These are phyloP conservation scores for Irineochytrium annulatum DNA, from an alignment of 192 early-diverging fungal genomes.

Conservation along the genomic window DNA sequence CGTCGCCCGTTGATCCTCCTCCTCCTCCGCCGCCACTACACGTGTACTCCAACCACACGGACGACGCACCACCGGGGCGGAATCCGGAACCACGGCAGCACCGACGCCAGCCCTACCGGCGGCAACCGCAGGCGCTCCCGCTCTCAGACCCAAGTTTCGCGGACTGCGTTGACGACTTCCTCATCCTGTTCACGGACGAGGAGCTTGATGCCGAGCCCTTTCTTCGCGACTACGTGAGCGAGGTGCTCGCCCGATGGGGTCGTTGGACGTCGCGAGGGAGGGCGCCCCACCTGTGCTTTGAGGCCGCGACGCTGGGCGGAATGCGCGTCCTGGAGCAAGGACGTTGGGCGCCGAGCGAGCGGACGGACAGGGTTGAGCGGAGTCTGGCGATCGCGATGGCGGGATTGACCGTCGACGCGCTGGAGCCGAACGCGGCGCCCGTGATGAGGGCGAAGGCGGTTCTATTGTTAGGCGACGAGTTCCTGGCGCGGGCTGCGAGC, in stretches of 20 bases:
- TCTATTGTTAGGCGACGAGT: constrained; percentile 30
- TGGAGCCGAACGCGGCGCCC: constrained; percentile 31
- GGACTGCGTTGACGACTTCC: constrained; percentile 20
- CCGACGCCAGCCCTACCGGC: constrained; percentile 4
- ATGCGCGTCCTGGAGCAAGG: constrained; percentile 18
- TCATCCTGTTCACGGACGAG: constrained; percentile 12
- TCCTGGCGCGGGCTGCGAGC: constrained; percentile 25
- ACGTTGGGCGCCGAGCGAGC: constrained; percentile 14
- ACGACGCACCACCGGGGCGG: too few species aligned
- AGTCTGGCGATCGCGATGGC: constrained; percentile 28
- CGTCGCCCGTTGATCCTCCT: too few species aligned
- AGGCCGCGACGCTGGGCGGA: constrained; percentile 32
- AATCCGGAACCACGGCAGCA: not conserved
- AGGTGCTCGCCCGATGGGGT: constrained; percentile 33
- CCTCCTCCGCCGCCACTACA: too few species aligned
- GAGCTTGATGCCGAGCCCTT: constrained; percentile 28
- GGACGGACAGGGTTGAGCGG: constrained; percentile 27
- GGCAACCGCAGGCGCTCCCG: constrained; percentile 13
- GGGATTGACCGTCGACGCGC: constrained; percentile 30
- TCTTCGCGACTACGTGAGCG: constrained; percentile 22
- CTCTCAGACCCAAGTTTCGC: constrained; percentile 12
- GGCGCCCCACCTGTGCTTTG: constrained; percentile 35
- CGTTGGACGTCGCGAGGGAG: constrained; percentile 28
- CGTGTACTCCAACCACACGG: too few species aligned
- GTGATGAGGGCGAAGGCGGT: constrained; percentile 37